Base-by-base conservation (phyloP, 768 basidiomycete genomes). In the Leccinum truebloodii region DNA sequence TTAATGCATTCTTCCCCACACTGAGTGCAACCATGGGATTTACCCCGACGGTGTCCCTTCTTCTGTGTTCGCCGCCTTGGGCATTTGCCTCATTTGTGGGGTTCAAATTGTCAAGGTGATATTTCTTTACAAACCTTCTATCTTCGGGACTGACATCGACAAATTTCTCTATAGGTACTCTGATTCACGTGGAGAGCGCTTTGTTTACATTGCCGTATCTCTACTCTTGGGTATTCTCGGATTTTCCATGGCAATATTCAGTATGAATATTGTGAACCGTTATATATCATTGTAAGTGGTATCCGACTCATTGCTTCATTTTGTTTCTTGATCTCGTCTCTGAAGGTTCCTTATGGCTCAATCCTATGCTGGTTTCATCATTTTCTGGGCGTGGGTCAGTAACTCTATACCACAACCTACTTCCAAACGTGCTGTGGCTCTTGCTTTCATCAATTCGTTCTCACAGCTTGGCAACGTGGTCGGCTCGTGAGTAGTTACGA, bases 401-500 rank as follows among this genome's bases (percentile, higher is more conserved):
- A 83, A 80, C 62, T 79, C 80, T 16, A 79, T 96, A 75, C 85
- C 92, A 28, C 84, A 85, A n/a, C 87, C 94, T 26, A 81, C 92
- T 5, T 85, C 88, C n/a, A 95, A 95, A 74, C 86, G 94, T 5
- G 90, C 94, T 3, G 88, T 94, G n/a, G 88, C 88, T 13, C 79
- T 96, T 52, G 94, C 92, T 2, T 75, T 91, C 61, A 84, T 94
- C 67, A 94, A 95, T 72, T 84, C 87, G 46, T 85, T 92, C 68
- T 88, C 88, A 9, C 87, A 92, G 68, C 79, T 92, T 3, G 94
- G 94, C 1, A 95, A 95, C 75, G 80, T 96, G 46, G 76, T 86
- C 48, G 94, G 94, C 63, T 87, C 92, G 79, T 95, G 78, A 77
- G 85, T 83, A 28, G 24, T 51, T 24, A 28, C 44, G 8, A 10